These are phyloP conservation scores for Zasmidium angulare DNA, from an alignment of 2,329 filamentous ascomycete genomes.

Conservation along the genomic window DNA sequence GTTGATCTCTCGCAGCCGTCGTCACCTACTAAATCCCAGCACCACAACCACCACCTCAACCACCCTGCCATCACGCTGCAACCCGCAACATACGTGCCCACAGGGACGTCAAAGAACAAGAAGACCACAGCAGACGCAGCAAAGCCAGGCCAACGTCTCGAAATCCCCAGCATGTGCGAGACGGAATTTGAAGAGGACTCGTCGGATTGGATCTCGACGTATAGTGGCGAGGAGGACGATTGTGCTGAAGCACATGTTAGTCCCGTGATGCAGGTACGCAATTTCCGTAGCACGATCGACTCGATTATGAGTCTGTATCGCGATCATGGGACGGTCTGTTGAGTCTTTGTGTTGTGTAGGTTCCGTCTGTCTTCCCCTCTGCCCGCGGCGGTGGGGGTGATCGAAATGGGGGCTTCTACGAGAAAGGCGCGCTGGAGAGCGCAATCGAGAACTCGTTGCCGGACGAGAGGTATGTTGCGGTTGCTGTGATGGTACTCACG, in stretches of 20 bases:
- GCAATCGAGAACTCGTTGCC: conserved; percentile 27
- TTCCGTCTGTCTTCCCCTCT: conserved; percentile 2
- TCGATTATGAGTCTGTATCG: conserved; percentile 29
- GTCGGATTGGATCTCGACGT: conserved; percentile 26
- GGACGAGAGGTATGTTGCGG: conserved; percentile 31
- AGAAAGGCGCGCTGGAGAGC: conserved; percentile 20
- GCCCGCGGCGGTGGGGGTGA: neutral
- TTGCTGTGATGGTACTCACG: too few species aligned
- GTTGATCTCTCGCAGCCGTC: conserved; percentile 14
- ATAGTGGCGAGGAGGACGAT: conserved; percentile 29
- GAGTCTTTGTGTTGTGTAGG: conserved; percentile 10
- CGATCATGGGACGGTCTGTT: conserved; percentile 19
- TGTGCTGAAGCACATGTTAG: conserved; percentile 24
- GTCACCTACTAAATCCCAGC: neutral
- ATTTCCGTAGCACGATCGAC: conserved; percentile 26
- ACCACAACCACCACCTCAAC: too few species aligned
- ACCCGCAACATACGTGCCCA: conserved; percentile 14
- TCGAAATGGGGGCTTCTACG: conserved; percentile 9
- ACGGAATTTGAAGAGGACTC: conserved; percentile 27
- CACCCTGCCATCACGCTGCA: neutral
- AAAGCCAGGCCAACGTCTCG: conserved; percentile 14
- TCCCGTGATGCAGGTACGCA: conserved; percentile 31
- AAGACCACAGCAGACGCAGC: neutral
- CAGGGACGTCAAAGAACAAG: neutral
- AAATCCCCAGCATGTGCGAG: conserved; percentile 25